Percentiles rank a stretch among this genome's conserved stretches.
These are phyloP conservation scores for Lotmaria passim DNA, from an alignment of 208 protist genomes.

Conservation along the genomic window DNA sequence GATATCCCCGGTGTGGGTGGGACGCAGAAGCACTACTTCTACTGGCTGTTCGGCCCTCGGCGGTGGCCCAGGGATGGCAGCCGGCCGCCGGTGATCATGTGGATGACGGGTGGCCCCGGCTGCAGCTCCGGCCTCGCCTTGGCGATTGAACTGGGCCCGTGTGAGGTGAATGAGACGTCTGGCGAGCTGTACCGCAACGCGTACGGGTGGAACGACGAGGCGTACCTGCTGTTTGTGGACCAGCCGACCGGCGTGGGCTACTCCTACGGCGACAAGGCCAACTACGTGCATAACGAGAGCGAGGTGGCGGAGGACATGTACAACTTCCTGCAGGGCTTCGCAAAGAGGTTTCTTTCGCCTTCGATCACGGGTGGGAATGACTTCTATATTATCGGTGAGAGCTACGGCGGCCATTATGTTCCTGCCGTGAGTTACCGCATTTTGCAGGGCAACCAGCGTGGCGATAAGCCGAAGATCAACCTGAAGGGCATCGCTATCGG, in stretches of 20 bases:
- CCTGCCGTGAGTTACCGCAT: conserved; percentile 55
- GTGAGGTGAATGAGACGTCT: conserved; percentile 59
- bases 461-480: conserved; percentile 47
- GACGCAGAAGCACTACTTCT: conserved; percentile 83
- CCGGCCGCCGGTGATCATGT: conserved; percentile 77
- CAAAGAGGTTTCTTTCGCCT: conserved; percentile 43
- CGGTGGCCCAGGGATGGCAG: conserved; percentile 41
- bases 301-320: conserved; percentile 90
- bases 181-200: conserved; percentile 58
- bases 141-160: conserved; percentile 85
- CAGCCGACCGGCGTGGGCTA: conserved; percentile 93
- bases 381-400: conserved; percentile 88
- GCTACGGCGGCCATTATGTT: conserved; percentile 88
- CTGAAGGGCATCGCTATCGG: conserved; percentile 79
- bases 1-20: conserved; percentile 53
- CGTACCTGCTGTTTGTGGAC: conserved; percentile 92
- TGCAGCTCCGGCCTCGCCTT: conserved; percentile 79
- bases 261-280: conserved; percentile 57
- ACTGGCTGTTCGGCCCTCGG: conserved; percentile 89
- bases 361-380: conserved; percentile 61
- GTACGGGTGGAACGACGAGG: conserved; percentile 83
- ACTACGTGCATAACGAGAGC: conserved; percentile 71
- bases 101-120: conserved; percentile 93
- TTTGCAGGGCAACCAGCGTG: conserved; percentile 44
- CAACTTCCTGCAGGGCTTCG: conserved; percentile 81